Conservation (phyloP, 73 alveolate species). For the Tetrahymena elliotti region DNA sequence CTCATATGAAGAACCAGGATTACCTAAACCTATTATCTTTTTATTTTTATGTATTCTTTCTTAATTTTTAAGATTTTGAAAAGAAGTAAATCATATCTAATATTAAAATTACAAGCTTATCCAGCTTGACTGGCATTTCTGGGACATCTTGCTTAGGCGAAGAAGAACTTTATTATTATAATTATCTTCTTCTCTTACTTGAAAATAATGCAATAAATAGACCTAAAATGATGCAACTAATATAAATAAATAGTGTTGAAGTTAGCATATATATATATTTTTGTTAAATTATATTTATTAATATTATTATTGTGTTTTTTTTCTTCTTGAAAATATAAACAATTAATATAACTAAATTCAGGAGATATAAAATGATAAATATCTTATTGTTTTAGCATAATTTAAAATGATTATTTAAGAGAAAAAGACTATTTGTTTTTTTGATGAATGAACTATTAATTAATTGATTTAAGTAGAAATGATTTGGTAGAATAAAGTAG, state of each 20-base stretch:
- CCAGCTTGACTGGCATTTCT: background rate
- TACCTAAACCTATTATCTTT: constrained; percentile 28
- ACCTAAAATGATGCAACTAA: background rate
- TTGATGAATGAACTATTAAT: background rate
- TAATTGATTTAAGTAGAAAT: background rate
- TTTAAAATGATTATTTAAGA: no score
- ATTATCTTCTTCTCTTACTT: background rate
- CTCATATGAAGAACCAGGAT: constrained; percentile 20
- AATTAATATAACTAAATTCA: no score
- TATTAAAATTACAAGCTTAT: background rate
- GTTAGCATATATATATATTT: background rate
- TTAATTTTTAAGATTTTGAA: background rate
- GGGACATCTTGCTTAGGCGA: background rate
- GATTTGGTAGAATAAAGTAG: background rate
- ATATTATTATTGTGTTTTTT: background rate
- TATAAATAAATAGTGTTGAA: background rate
- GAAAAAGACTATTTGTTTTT: background rate
- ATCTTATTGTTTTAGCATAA: no score
- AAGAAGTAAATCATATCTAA: background rate
- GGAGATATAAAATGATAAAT: background rate
- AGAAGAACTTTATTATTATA: background rate
- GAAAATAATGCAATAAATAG: background rate
- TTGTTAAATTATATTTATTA: background rate
- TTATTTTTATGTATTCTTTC: background rate
- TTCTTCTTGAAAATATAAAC: background rate